A percentile compares a stretch with the other conserved stretches of the same genome.
These are phyloP conservation scores for Talaromyces proteolyticus DNA, from an alignment of 495 filamentous ascomycete genomes.

Conservation along the genomic window DNA sequence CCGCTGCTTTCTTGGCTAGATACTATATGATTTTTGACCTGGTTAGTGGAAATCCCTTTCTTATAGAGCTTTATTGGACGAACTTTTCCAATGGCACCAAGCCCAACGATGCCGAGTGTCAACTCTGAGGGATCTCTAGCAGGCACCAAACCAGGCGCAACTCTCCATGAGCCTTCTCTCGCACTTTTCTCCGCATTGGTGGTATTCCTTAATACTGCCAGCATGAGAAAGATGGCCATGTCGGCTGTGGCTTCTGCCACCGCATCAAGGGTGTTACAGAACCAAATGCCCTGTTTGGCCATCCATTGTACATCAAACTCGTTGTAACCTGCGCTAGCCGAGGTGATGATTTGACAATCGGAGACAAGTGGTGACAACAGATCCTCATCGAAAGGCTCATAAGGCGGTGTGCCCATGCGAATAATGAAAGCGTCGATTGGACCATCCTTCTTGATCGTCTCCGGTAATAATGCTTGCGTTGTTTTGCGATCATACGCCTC, in stretches of 20 bases:
- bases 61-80: no score
- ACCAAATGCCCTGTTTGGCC: slow-evolving; percentile 20
- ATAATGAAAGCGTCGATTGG: slow-evolving; percentile 30
- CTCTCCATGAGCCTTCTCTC: slow-evolving; percentile 41
- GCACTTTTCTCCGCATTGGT: slow-evolving; percentile 45
- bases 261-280: slow-evolving; percentile 63
- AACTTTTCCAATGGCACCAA: slow-evolving; percentile 65
- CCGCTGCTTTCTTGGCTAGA: slow-evolving; percentile 28
- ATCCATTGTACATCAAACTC: slow-evolving; percentile 32
- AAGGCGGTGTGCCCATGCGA: slow-evolving; percentile 30
- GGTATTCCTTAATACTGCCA: slow-evolving; percentile 60
- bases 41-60: no score
- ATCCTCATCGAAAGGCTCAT: slow-evolving; percentile 32
- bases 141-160: slow-evolving; percentile 21
- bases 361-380: slow-evolving; percentile 19
- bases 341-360: slow-evolving; percentile 24
- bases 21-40: no score
- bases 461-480: slow-evolving; percentile 10
- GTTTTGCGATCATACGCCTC: slow-evolving; percentile 13
- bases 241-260: slow-evolving; percentile 72
- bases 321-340: slow-evolving; percentile 30
- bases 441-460: slow-evolving; percentile 13
- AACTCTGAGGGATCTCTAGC: slow-evolving; percentile 48
- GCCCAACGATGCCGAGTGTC: slow-evolving; percentile 61
- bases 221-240: slow-evolving; percentile 57